Conservation (phyloP, 345 rosid species). For the Bruguiera parviflora region DNA sequence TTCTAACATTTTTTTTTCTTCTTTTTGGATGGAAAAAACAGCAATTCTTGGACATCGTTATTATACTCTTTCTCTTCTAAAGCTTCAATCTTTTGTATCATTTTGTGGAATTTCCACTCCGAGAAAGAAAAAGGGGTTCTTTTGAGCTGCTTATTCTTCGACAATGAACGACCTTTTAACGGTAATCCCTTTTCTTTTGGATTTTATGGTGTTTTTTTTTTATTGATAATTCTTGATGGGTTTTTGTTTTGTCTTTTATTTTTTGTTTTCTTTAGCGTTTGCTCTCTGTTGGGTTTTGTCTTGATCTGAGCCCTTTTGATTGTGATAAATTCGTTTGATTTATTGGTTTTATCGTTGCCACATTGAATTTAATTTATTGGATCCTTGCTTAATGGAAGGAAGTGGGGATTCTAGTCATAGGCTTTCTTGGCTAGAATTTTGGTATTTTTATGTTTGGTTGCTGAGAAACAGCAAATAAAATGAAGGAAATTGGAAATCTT, state of each 20-base stretch:
- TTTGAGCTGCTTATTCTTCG: conserved; percentile 20
- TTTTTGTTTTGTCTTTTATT: background rate
- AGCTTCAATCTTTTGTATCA: no score
- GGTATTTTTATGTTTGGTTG: conserved; percentile 10
- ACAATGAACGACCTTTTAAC: conserved; percentile 81
- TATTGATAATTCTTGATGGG: background rate
- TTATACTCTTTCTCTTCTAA: no score
- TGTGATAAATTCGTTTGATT: conserved; percentile 9
- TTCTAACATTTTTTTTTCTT: background rate
- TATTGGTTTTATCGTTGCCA: background rate
- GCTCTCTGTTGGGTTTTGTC: conserved; percentile 16
- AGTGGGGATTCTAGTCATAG: background rate
- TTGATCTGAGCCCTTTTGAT: conserved; percentile 19
- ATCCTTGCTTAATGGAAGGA: conserved; percentile 3
- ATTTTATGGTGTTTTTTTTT: background rate
- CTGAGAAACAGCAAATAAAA: conserved; percentile 4
- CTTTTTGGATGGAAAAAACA: background rate
- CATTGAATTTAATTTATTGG: conserved; percentile 6
- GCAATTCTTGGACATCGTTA: no score
- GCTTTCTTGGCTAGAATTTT: background rate
- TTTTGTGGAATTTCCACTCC: no score
- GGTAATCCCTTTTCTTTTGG: conserved; percentile 34
- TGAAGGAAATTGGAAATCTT: background rate
- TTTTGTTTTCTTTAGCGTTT: conserved; percentile 4
- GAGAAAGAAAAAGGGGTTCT: conserved; percentile 16